Conservation (phyloP, 2,329 filamentous ascomycete genomes). For the Zasmidium cellare region DNA sequence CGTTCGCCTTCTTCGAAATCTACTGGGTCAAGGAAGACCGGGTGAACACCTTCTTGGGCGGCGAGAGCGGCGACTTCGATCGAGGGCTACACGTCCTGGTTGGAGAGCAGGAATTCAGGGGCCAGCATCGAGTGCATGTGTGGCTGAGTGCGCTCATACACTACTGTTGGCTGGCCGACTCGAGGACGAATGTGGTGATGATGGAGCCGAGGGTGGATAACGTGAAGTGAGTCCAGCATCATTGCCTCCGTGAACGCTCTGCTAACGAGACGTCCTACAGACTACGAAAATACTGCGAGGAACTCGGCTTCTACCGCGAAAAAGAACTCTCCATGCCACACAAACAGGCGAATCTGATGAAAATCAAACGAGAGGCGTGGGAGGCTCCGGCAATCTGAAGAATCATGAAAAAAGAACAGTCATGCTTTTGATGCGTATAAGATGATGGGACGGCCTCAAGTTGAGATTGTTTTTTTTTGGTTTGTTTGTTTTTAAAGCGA, state of each 20-base stretch:
- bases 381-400: conserved; percentile 56
- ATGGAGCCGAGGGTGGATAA: conserved; percentile 93
- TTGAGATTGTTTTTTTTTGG: background rate
- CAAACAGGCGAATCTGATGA: conserved; percentile 87
- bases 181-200: conserved; percentile 77
- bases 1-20: conserved; percentile 96
- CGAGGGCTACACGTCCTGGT: conserved; percentile 85
- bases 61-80: conserved; percentile 77
- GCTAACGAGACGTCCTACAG: conserved; percentile 43
- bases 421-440: background rate
- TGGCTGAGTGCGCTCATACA: conserved; percentile 91
- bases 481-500: background rate
- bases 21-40: conserved; percentile 97
- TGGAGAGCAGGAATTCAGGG: conserved; percentile 88
- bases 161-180: conserved; percentile 75
- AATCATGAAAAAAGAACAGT: too few species aligned
- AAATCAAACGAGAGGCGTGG: conserved; percentile 77
- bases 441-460: background rate
- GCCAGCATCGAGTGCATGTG: conserved; percentile 69
- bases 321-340: conserved; percentile 84
- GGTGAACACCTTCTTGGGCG: conserved; percentile 67
- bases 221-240: conserved; percentile 61
- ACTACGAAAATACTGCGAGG: conserved; percentile 68
- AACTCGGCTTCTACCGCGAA: conserved; percentile 80
- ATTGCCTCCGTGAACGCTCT: background rate